Evolutionary conservation across 1,284 basidiomycete genomes (phyloP), one percentile per base, ranked within the genome.

Genomic region (Boletus hoseneyae): DNA sequence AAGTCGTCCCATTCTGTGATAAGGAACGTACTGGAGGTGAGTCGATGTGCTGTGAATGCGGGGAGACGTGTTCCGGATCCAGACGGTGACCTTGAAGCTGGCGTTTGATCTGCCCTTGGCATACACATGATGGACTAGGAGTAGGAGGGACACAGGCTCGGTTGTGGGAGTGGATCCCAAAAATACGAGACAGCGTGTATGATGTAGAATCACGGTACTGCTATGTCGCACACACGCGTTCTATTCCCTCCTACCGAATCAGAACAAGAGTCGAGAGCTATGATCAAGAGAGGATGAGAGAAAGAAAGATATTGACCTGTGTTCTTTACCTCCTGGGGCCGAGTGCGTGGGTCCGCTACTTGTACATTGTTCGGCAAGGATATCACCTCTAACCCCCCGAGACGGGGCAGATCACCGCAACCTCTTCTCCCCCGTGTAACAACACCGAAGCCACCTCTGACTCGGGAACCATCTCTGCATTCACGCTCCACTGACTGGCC

Each of bases 341-440:
- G 21, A 21, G 21, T 21, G 21, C 21, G 21, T 21, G 21, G 21
- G 21, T 25, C 23, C 23, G 4, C 23, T 25, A 5, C 23, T 25
- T 6, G 6, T 25, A 25, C 23, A 1, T 6, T 25, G 23, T 6
- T 25, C 21, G 21, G 21, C 21, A 21, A 21, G 21, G 21, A 25
- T 25, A 25, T 7, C 23, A 25, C 23, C 23, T 25, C 25, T 21
- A 90, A 21, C 87, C 87, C 6, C 90, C 90, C 47, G 85, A 89
- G 1, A 92, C 89, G 6, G 87, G 90, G 57, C 86, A 87, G 42
- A 93, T 91, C 29, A 90, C 75, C 18, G 84, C 88, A 4, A 91
- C 80, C 58, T 88, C 85, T 64, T 92, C 87, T 12, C 87, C 88
- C 9, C 86, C 86, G 35, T 68, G 74, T 39, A 92, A 64, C 12